Conservation (phyloP, 192 early-diverging fungal genomes). For the Entomortierella beljakovae region DNA sequence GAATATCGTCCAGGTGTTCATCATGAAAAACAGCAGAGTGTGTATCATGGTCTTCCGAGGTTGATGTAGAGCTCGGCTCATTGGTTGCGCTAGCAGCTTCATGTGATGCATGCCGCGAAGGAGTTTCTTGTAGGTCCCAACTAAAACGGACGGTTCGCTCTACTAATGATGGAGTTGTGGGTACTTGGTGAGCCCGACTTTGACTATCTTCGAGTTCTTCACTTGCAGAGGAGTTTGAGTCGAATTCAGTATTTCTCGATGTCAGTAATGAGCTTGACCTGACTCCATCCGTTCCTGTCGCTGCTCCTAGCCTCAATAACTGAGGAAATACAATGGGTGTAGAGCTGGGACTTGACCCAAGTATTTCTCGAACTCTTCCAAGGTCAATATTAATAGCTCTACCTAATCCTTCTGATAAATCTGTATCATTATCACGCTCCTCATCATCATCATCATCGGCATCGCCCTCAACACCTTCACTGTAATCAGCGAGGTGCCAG, state of each 20-base stretch:
- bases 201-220: slow-evolving; percentile 1
- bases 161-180: not conserved
- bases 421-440: slow-evolving; percentile 31
- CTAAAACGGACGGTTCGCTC: slow-evolving; percentile 22
- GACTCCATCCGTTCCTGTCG: not conserved
- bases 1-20: slow-evolving; percentile 21
- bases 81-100: not conserved
- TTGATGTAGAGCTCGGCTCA: not conserved
- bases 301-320: not conserved
- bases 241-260: not conserved
- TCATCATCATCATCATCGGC: slow-evolving; percentile 46
- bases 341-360: slow-evolving; percentile 34
- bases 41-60: not conserved
- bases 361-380: slow-evolving; percentile 28
- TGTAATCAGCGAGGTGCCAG: slow-evolving; percentile 38
- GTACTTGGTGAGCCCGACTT: not conserved
- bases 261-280: not conserved
- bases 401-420: slow-evolving; percentile 25
- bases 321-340: slow-evolving; percentile 7
- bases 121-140: not conserved
- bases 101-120: not conserved
- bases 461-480: slow-evolving; percentile 44
- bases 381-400: slow-evolving; percentile 15
- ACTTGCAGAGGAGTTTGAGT: slow-evolving; percentile 5
- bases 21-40: slow-evolving; percentile 1